Percentiles rank a stretch among this genome's conserved stretches.
Conservation (phyloP, 805 yeast genomes). For the Ascoidea rubescens region DNA sequence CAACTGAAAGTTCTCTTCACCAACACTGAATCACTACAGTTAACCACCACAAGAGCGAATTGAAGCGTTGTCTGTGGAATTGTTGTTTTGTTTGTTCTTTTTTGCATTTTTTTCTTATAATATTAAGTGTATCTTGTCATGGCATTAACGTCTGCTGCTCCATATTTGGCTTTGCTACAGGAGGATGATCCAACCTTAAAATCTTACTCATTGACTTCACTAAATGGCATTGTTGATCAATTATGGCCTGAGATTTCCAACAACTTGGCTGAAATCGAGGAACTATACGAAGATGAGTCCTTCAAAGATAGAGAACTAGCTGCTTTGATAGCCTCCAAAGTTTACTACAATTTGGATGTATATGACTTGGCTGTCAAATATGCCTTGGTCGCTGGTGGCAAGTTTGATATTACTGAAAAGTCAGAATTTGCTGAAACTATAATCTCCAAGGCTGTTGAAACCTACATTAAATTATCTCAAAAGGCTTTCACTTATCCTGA, state of each 20-base stretch:
- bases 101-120: too few species aligned
- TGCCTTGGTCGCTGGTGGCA: conserved; percentile 73
- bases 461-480: conserved; percentile 58
- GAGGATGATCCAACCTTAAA: conserved; percentile 72
- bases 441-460: conserved; percentile 83
- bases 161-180: conserved; percentile 75
- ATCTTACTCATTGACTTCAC: conserved; percentile 70
- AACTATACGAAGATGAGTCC: conserved; percentile 69
- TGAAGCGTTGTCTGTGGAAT: too few species aligned
- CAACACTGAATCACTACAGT: too few species aligned
- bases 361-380: conserved; percentile 81
- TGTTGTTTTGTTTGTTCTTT: too few species aligned
- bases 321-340: conserved; percentile 86
- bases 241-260: conserved; percentile 97
- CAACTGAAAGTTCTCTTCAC: too few species aligned
- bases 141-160: conserved; percentile 75
- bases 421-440: conserved; percentile 89
- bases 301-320: conserved; percentile 75
- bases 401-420: conserved; percentile 59
- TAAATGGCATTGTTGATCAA: conserved; percentile 75
- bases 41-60: too few species aligned
- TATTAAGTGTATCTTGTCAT: background rate
- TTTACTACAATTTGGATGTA: conserved; percentile 84
- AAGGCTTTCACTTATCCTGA: conserved; percentile 24
- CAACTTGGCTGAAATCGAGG: conserved; percentile 76